Conservation (phyloP, 257 asterid genomes). For the Eucommia ulmoides region DNA sequence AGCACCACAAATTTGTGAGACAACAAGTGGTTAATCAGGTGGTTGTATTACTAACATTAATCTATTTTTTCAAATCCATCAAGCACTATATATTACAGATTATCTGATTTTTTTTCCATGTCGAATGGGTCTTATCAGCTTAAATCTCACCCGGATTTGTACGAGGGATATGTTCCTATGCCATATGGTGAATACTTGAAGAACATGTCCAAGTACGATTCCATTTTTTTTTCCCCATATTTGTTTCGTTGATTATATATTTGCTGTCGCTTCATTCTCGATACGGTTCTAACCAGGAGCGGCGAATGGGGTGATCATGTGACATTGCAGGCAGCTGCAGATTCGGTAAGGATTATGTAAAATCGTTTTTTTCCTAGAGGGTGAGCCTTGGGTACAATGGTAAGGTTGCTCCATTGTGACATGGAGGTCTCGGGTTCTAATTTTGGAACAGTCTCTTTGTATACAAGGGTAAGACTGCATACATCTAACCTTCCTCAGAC, state of each 20-base stretch:
- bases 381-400: too few relatives aligned
- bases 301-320: slow-evolving; percentile 99
- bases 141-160: slow-evolving; percentile 61
- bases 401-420: neutral
- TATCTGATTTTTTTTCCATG: slow-evolving; percentile 10
- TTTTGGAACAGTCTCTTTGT: neutral
- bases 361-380: slow-evolving; percentile 7
- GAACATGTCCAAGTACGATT: slow-evolving; percentile 59
- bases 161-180: slow-evolving; percentile 97
- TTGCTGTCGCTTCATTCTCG: too few relatives aligned
- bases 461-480: neutral
- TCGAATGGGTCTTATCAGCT: slow-evolving; percentile 48
- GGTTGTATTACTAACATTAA: slow-evolving; percentile 4
- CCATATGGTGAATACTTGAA: slow-evolving; percentile 60
- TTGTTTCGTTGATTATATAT: too few relatives aligned
- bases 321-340: slow-evolving; percentile 95
- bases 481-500: neutral
- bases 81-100: neutral
- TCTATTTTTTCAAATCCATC: slow-evolving; percentile 1
- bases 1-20: slow-evolving; percentile 88
- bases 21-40: slow-evolving; percentile 89
- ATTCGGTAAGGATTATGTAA: slow-evolving; percentile 42
- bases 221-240: slow-evolving; percentile 6
- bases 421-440: neutral
- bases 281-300: slow-evolving; percentile 33